These are phyloP conservation scores for Xanthoceras sorbifolium DNA, from an alignment of 345 rosid genomes.

Conservation along the genomic window DNA sequence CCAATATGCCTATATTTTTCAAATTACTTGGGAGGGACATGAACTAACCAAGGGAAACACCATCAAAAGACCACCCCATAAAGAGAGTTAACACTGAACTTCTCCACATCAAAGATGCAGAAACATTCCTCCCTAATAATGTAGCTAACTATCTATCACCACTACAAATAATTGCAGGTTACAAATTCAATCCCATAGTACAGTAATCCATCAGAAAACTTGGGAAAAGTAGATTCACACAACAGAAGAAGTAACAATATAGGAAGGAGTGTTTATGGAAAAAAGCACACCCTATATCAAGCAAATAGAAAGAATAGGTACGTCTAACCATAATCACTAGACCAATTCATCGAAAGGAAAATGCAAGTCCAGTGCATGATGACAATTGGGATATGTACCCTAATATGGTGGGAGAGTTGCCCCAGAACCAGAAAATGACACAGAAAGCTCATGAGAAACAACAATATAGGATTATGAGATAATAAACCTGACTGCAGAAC, in stretches of 20 bases:
- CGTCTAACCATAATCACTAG: neutral
- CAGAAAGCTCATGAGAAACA: neutral
- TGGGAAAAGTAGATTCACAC: neutral
- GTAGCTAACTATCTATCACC: neutral
- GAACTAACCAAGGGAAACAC: neutral
- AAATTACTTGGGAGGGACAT: neutral
- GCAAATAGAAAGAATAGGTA: neutral
- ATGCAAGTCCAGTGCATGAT: neutral
- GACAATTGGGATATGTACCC: neutral
- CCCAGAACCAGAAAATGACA: neutral
- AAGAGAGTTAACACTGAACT: neutral
- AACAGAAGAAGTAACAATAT: neutral
- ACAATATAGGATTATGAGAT: neutral
- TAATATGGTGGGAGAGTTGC: neutral
- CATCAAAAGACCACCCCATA: neutral
- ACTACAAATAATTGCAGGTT: neutral
- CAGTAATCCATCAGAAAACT: neutral
- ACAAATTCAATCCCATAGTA: neutral
- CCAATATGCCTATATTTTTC: neutral
- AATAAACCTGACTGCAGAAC: neutral
- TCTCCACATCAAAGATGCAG: slow-evolving; percentile 9
- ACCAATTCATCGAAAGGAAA: neutral
- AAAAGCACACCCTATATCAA: neutral
- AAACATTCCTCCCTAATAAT: neutral
- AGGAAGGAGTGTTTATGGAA: neutral